These are phyloP conservation scores for Plectranthus barbatus DNA, from an alignment of 257 asterid species.

Conservation along the genomic window DNA sequence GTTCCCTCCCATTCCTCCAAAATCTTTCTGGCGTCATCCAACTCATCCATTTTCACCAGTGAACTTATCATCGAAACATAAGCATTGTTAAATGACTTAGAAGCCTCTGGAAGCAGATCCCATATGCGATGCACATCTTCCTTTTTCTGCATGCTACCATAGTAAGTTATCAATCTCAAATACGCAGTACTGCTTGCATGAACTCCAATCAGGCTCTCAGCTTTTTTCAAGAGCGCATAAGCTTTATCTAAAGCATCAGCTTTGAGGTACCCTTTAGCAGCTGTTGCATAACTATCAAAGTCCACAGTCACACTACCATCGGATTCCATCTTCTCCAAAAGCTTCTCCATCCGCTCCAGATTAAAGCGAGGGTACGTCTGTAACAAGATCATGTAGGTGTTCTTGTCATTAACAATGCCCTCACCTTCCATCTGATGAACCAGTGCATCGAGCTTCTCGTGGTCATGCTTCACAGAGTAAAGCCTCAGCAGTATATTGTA, in stretches of 20 bases:
- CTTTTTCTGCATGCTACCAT: slow-evolving; percentile 32
- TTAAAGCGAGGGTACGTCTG: slow-evolving; percentile 23
- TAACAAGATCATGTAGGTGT: slow-evolving; percentile 23
- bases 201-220: slow-evolving; percentile 21
- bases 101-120: slow-evolving; percentile 12
- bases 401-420: slow-evolving; percentile 17
- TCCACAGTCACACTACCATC: slow-evolving; percentile 16
- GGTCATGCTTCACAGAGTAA: slow-evolving; percentile 20
- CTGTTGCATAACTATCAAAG: slow-evolving; percentile 20
- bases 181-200: background rate
- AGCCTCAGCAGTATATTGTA: slow-evolving; percentile 36
- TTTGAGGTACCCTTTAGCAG: slow-evolving; percentile 39
- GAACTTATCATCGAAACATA: slow-evolving; percentile 23
- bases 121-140: slow-evolving; percentile 33
- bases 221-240: slow-evolving; percentile 16
- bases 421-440: slow-evolving; percentile 37
- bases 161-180: slow-evolving; percentile 19
- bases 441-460: slow-evolving; percentile 23
- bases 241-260: slow-evolving; percentile 34
- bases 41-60: slow-evolving; percentile 40
- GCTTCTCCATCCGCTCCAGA: slow-evolving; percentile 32
- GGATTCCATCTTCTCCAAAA: slow-evolving; percentile 41
- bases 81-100: slow-evolving; percentile 1
- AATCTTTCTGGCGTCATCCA: slow-evolving; percentile 34
- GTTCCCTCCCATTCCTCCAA: slow-evolving; percentile 33